A percentile compares a stretch with the other conserved stretches of the same genome.
Evolutionary conservation across 345 rosid species (phyloP).

Genomic region (Ceriops tagal): DNA sequence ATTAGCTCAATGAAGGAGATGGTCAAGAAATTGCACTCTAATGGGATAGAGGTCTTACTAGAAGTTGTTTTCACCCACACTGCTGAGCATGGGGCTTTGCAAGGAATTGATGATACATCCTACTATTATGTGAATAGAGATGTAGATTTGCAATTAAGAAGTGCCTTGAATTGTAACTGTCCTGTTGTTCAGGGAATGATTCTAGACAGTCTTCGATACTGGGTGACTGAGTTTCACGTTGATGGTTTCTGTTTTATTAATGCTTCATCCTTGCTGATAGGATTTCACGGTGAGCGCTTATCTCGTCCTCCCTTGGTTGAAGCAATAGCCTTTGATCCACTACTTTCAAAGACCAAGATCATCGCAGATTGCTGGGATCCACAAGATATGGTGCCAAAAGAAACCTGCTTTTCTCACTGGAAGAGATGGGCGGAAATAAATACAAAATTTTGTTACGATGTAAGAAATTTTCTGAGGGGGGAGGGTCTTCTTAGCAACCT

Average conservation of each 20-base stretch:
- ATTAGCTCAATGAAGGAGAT: slow-evolving; percentile 74
- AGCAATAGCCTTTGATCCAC: slow-evolving; percentile 86
- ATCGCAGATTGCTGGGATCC: slow-evolving; percentile 85
- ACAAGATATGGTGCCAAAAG: slow-evolving; percentile 32
- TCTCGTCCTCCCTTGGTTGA: slow-evolving; percentile 85
- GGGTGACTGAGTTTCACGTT: slow-evolving; percentile 81
- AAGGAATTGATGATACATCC: slow-evolving; percentile 67
- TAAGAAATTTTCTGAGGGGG: slow-evolving; percentile 73
- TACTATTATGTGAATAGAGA: slow-evolving; percentile 44
- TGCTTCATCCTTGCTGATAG: slow-evolving; percentile 67
- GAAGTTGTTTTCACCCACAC: slow-evolving; percentile 86
- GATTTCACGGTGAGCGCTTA: slow-evolving; percentile 58
- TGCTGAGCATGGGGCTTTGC: slow-evolving; percentile 56
- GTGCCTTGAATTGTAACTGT: slow-evolving; percentile 65
- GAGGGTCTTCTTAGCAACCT: slow-evolving; percentile 62
- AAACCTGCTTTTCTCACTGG: slow-evolving; percentile 77
- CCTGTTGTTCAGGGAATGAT: slow-evolving; percentile 70
- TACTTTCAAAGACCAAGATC: slow-evolving; percentile 68
- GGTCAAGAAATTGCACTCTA: slow-evolving; percentile 77
- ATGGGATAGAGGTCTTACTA: slow-evolving; percentile 73
- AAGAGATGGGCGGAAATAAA: slow-evolving; percentile 83
- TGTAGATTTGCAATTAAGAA: slow-evolving; percentile 34
- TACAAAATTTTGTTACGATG: slow-evolving; percentile 55
- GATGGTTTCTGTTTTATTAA: slow-evolving; percentile 90
- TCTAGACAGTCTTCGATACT: slow-evolving; percentile 71